Base-by-base conservation (phyloP, 805 yeast genomes). In the Kazachstania africana region DNA sequence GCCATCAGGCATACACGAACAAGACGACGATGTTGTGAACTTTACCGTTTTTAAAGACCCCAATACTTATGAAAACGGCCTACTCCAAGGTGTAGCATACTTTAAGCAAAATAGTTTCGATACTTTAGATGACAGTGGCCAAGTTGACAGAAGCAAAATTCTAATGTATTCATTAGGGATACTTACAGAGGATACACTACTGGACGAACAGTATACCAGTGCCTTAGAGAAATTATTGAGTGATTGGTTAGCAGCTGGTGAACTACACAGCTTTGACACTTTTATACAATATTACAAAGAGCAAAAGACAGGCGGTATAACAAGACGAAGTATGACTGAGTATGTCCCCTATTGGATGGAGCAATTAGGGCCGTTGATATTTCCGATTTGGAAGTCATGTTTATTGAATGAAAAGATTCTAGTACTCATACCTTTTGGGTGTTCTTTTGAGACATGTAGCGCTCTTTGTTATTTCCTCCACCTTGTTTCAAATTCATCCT, bases 111-210 rank as follows among this genome's bases (percentile, higher is more conserved):
- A 66, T 38, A 44, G 57, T 10, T 47, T 43, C 13, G 56, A 48
- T 6, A 16, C 38, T 57, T 15, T 23, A 12, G 41, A 22, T 22
- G 33, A 33, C 2, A 36, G 29, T 17, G 31, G 35, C 15, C 53
- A 39, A 3, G 33, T 54, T 5, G 65, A 66, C 35, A 50, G 75
- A 36, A 51, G 47, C 6, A 49, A 65, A 22, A 71, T 77, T 17
- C 64, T 63, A 39, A 70, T 79, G 75, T 78, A 64, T 44, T 71
- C 85, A 2, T 47, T 79, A 8, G 87, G 85, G 0, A 53, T 78
- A 1, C 52, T 78, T 14, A 59, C 72, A 12, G 21, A 26, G 6
- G 29, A 18, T 40, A 33, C 27, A 38, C 40, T 24, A 37, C 36
- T 22, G 33, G 43, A 26, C 42, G 47, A 10, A 39, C 41, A 14